Percentiles rank a stretch among this genome's conserved stretches.
Conservation (phyloP, 352 stramenopile genomes). For the Pythium aphanidermatum region DNA sequence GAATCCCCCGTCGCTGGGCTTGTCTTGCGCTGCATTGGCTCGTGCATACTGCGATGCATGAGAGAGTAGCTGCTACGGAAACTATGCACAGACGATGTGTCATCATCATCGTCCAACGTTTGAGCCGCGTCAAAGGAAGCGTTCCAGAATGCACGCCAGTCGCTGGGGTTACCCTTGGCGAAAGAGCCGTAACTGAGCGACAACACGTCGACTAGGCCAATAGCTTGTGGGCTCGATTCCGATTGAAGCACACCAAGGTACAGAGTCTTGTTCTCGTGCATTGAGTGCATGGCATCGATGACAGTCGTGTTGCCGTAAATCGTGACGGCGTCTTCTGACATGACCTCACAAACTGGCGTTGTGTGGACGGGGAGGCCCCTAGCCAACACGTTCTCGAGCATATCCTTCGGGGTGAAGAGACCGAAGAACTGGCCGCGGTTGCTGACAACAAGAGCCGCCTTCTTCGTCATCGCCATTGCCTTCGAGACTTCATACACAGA, state of each 20-base stretch:
- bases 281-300: constrained; percentile 84
- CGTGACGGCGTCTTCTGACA: constrained; percentile 69
- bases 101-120: constrained; percentile 55
- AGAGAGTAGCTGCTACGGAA: constrained; percentile 73
- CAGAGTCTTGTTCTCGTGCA: constrained; percentile 85
- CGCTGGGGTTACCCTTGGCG: constrained; percentile 78
- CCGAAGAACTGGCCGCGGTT: constrained; percentile 91
- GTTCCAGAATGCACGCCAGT: constrained; percentile 90
- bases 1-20: constrained; percentile 75
- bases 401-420: constrained; percentile 97
- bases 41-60: constrained; percentile 31
- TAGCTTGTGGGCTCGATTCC: constrained; percentile 49
- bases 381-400: constrained; percentile 94
- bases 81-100: constrained; percentile 76
- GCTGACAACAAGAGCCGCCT: constrained; percentile 93
- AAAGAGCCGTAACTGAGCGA: constrained; percentile 87
- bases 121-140: constrained; percentile 73
- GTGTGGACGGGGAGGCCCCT: constrained; percentile 89
- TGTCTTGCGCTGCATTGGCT: constrained; percentile 31
- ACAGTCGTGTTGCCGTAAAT: constrained; percentile 67
- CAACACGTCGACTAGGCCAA: constrained; percentile 83
- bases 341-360: constrained; percentile 91
- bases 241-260: constrained; percentile 81
- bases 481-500: constrained; percentile 92
- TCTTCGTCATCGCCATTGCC: constrained; percentile 92